phyloP scores from a whole-genome alignment of 345 rosid genomes.

The rapeseed (Brassica napus) region Da-Ae NC_063452.1:16199001-16199500 shows the following conservation, averaged over 20 bases:
- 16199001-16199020: not conserved
- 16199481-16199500: slow-evolving; percentile 6
- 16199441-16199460: not conserved
- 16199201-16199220: not conserved
- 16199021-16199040: not conserved
- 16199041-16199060: not conserved
- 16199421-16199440: not conserved
- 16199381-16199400: slow-evolving; percentile 63
- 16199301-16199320: slow-evolving; percentile 79
- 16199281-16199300: slow-evolving; percentile 69
- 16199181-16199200: not conserved
- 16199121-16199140: not conserved
- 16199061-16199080: not conserved
- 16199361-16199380: slow-evolving; percentile 68
- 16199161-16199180: not conserved
- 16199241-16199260: slow-evolving; percentile 49
- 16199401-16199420: slow-evolving; percentile 39
- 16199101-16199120: not conserved
- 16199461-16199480: not conserved
- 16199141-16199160: not conserved
- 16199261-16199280: slow-evolving; percentile 71
- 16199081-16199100: not conserved
- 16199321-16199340: slow-evolving; percentile 80
- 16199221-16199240: slow-evolving; percentile 36
- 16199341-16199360: slow-evolving; percentile 71